A percentile compares a stretch with the other conserved stretches of the same genome.
phyloP scores from a whole-genome alignment of 1,139 yeast species.

The Eremothecium cymbalariae region DNA sequence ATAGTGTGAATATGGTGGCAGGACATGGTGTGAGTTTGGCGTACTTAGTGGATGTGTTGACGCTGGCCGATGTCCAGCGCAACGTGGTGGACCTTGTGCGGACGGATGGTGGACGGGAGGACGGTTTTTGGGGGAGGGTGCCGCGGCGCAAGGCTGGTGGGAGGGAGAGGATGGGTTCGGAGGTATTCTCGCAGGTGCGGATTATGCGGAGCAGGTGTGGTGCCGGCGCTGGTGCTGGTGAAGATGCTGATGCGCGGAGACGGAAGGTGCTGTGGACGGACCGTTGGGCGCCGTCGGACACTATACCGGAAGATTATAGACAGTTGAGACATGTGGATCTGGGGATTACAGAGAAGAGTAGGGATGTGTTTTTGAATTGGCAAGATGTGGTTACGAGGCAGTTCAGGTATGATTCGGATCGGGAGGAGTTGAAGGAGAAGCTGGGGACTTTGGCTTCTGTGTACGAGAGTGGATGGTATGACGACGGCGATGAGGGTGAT shows the following conservation, averaged over 20 bases:
- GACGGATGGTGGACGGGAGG: conserved; percentile 24
- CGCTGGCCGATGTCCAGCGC: conserved; percentile 17
- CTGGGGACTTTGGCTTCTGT: conserved; percentile 43
- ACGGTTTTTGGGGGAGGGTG: too few relatives aligned
- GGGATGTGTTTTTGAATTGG: conserved; percentile 42
- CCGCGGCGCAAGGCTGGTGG: too few relatives aligned
- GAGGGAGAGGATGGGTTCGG: too few relatives aligned
- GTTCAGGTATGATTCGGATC: conserved; percentile 47
- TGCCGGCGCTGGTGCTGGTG: too few relatives aligned
- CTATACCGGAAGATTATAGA: conserved; percentile 31
- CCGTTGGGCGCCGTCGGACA: conserved; percentile 29
- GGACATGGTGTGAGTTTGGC: conserved; percentile 13
- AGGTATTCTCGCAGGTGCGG: too few relatives aligned
- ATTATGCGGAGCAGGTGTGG: too few relatives aligned
- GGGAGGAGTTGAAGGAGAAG: conserved; percentile 56
- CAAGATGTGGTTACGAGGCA: conserved; percentile 38
- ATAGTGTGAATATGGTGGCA: conserved; percentile 20
- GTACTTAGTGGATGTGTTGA: conserved; percentile 17
- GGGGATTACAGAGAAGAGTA: conserved; percentile 41
- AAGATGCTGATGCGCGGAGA: too few relatives aligned
- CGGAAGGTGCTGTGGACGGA: conserved; percentile 14
- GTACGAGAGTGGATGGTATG: conserved; percentile 53
- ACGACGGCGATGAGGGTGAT: conserved; percentile 36
- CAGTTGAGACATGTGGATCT: conserved; percentile 28
- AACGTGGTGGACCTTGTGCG: conserved; percentile 17